phyloP scores from a whole-genome alignment of 495 filamentous ascomycete genomes.

The Letharia columbiana region DNA sequence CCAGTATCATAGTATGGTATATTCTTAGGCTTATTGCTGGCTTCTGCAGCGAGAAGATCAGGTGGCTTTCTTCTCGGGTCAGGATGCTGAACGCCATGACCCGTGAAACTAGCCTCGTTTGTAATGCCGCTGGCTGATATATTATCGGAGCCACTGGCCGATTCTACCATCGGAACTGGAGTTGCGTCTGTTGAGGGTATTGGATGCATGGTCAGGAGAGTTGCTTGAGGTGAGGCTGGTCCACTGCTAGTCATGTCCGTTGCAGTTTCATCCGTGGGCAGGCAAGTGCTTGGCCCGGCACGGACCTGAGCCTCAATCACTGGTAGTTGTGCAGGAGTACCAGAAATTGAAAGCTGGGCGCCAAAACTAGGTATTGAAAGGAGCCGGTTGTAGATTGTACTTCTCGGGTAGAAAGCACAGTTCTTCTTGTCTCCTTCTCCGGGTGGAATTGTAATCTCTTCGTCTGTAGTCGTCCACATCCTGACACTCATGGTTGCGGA shows the following conservation, averaged over 20 bases:
- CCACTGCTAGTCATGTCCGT: background rate
- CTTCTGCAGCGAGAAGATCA: background rate
- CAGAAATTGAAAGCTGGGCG: background rate
- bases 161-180: background rate
- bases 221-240: background rate
- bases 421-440: background rate
- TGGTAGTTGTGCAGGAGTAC: background rate
- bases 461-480: background rate
- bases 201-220: background rate
- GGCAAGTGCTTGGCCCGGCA: background rate
- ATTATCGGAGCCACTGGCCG: background rate
- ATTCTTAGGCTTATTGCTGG: background rate
- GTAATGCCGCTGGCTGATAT: background rate
- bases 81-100: background rate
- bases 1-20: background rate
- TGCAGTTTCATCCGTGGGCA: background rate
- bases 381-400: background rate
- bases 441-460: background rate
- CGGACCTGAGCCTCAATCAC: background rate
- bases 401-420: background rate
- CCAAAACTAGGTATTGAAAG: background rate
- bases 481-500: background rate
- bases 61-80: background rate
- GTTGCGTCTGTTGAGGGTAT: background rate
- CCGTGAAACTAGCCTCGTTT: background rate